Conservation (phyloP, 1,284 basidiomycete genomes). For the Neolentinus lepideus region DNA sequence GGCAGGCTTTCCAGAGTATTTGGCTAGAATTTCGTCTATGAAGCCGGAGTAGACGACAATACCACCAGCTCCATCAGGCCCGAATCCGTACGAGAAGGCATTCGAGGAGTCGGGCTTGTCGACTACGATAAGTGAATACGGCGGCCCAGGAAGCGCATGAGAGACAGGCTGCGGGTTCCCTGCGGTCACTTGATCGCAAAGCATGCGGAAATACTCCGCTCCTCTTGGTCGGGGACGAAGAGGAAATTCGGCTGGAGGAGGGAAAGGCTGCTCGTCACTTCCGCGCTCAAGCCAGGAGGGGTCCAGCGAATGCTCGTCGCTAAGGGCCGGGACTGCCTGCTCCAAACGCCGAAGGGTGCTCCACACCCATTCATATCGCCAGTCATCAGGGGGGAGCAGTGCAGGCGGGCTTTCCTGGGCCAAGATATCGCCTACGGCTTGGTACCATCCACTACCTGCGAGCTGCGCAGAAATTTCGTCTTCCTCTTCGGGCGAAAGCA, state of each 20-base stretch:
- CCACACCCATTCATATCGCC: conserved; percentile 81
- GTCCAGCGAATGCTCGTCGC: conserved; percentile 44
- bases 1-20: conserved; percentile 18
- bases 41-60: conserved; percentile 88
- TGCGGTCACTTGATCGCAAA: conserved; percentile 43
- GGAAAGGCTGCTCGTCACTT: conserved; percentile 47
- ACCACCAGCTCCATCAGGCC: conserved; percentile 82
- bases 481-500: conserved; percentile 87
- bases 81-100: conserved; percentile 90
- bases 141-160: conserved; percentile 68
- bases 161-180: conserved; percentile 30
- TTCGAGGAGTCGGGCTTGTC: conserved; percentile 74
- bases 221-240: conserved; percentile 66
- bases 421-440: conserved; percentile 73
- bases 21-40: conserved; percentile 69
- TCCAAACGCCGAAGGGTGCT: conserved; percentile 72
- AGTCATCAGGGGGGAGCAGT: conserved; percentile 66
- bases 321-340: conserved; percentile 56
- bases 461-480: conserved; percentile 75
- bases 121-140: conserved; percentile 81
- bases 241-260: conserved; percentile 69
- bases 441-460: conserved; percentile 79
- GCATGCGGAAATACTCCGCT: conserved; percentile 50
- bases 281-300: conserved; percentile 49
- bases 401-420: conserved; percentile 57